phyloP scores from a whole-genome alignment of 495 filamentous ascomycete species.

The Podospora comata region DNA sequence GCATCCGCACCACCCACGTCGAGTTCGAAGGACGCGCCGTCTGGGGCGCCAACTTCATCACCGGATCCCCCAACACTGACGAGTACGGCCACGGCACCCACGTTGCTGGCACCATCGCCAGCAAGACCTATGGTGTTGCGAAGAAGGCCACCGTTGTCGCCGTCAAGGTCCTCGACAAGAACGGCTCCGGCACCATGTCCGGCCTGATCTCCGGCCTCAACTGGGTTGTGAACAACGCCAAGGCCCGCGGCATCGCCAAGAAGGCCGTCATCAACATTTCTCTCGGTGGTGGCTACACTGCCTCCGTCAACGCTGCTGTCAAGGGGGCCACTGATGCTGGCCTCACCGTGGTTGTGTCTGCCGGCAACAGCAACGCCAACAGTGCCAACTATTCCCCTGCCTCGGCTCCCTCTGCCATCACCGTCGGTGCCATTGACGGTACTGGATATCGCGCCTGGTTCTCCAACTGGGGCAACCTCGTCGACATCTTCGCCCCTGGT shows the following conservation, averaged over 20 bases:
- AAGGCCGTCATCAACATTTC: conserved; percentile 53
- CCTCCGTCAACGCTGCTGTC: conserved; percentile 52
- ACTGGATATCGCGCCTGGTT: conserved; percentile 48
- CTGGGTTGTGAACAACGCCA: conserved; percentile 52
- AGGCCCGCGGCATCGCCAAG: conserved; percentile 30
- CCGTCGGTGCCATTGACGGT: conserved; percentile 52
- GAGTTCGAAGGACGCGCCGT: conserved; percentile 56
- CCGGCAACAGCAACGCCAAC: conserved; percentile 47
- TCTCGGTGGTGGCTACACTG: conserved; percentile 52
- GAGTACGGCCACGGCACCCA: conserved; percentile 65
- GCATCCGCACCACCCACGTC: conserved; percentile 51
- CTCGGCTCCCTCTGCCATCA: conserved; percentile 54
- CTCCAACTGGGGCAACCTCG: conserved; percentile 57
- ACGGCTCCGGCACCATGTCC: conserved; percentile 41
- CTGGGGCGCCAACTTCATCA: conserved; percentile 54
- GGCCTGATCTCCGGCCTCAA: conserved; percentile 53
- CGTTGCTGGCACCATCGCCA: conserved; percentile 59
- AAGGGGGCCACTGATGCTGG: conserved; percentile 45
- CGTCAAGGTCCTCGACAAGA: conserved; percentile 59
- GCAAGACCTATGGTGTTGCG: conserved; percentile 59
- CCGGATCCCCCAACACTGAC: conserved; percentile 42
- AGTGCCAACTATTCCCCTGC: conserved; percentile 49
- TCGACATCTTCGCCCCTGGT: conserved; percentile 64
- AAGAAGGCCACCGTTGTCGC: conserved; percentile 61
- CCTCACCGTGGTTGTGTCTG: conserved; percentile 51